Evolutionary conservation across 352 stramenopile species (phyloP), one percentile per base, ranked within the genome.

Genomic region (Globisporangium perplexum): DNA sequence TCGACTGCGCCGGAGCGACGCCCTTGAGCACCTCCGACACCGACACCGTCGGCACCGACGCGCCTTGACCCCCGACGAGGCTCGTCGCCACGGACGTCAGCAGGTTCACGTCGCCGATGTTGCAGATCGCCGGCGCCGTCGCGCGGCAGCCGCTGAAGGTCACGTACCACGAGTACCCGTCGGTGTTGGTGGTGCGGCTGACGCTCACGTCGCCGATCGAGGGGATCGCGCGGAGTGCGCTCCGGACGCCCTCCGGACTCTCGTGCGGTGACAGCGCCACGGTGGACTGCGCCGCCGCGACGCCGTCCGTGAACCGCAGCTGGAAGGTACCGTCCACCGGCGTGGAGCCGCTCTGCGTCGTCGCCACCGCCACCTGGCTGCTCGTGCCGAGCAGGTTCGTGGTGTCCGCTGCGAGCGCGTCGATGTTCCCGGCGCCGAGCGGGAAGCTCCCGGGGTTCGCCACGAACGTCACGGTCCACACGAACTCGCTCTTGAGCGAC

Each of bases 371-470:
- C 1, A 75, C 74, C 42, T 68, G 38, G 48, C 68, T 86, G 28
- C 62, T 74, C 6, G 62, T 71, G 12, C 83, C 83, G 15, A 66
- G 53, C 17, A 94, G 53, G 11, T 17, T 62, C 3, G 72, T 78
- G 4, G 47, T 55, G 39, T 90, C 78, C 5, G 65, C 47, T 2
- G 63, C 49, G n/a, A 88, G 45, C 2, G 61, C 50, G 23, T 79
- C 70, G 23, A 93, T 68, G 47, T 90, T 72, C 1, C 81, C 83
- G 4, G 81, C 63, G 11, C 83, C 83, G 31, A 90, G 67, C 7
- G 95, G 95, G 64, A 97, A 98, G 43, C 85, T 91, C 17, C 93
- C 94, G 18, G 93, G 93, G 55, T 97, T 98, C 1, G 88, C 77
- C 1, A 77, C 59, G 65, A 98, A 98, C 7, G 91, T 98, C 47